Evolutionary conservation across 371 early-diverging fungal species (phyloP).

Genomic region (Circinella umbellata): DNA sequence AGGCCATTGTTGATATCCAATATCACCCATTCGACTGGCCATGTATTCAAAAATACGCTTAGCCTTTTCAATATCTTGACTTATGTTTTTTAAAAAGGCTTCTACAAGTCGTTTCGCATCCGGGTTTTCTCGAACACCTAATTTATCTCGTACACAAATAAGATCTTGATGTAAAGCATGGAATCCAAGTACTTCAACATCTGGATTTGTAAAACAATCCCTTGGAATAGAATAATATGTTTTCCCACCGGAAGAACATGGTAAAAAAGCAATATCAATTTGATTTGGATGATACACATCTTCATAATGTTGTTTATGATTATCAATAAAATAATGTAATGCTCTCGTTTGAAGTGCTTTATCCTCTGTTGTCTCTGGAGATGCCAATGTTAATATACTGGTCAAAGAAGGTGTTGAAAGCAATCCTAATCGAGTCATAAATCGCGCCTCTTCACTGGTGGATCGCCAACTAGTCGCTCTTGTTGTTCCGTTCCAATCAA

Average conservation of each 20-base stretch:
- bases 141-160: conserved; percentile 59
- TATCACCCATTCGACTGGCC: conserved; percentile 65
- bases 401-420: conserved; percentile 57
- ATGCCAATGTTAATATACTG: conserved; percentile 57
- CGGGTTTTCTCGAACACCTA: conserved; percentile 76
- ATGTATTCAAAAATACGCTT: conserved; percentile 72
- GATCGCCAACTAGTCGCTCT: conserved; percentile 54
- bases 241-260: conserved; percentile 48
- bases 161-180: conserved; percentile 65
- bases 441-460: conserved; percentile 59
- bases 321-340: conserved; percentile 76
- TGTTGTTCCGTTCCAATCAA: conserved; percentile 63
- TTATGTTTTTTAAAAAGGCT: conserved; percentile 49
- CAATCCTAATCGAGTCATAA: conserved; percentile 73
- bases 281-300: conserved; percentile 44
- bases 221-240: conserved; percentile 48
- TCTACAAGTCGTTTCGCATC: conserved; percentile 48
- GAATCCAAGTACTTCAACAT: conserved; percentile 70
- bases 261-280: conserved; percentile 67
- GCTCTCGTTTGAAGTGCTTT: conserved; percentile 49
- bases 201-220: conserved; percentile 70
- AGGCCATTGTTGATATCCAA: conserved; percentile 59
- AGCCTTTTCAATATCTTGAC: conserved; percentile 50
- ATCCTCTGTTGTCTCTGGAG: conserved; percentile 38
- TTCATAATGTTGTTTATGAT: conserved; percentile 62